Conservation (phyloP, 768 basidiomycete species). For the Lactarius evosmus region DNA sequence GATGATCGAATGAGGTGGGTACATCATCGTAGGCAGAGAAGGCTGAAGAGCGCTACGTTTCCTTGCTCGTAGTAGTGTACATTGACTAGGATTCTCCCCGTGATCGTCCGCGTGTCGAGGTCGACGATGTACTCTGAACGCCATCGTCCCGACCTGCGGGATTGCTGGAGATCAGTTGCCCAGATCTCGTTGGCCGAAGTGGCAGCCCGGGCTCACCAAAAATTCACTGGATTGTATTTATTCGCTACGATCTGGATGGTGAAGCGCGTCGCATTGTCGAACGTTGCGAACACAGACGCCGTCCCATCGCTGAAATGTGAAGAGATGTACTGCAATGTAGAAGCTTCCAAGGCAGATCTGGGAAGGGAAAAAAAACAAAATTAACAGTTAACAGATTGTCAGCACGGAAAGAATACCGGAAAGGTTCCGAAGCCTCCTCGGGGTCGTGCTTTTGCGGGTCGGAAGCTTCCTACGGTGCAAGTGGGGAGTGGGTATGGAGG, state of each 20-base stretch:
- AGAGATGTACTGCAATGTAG: conserved; percentile 62
- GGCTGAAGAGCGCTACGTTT: conserved; percentile 53
- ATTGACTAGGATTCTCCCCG: conserved; percentile 75
- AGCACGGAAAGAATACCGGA: conserved; percentile 52
- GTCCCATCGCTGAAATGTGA: conserved; percentile 86
- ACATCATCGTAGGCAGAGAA: neutral
- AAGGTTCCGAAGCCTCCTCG: conserved; percentile 63
- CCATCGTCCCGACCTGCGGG: conserved; percentile 88
- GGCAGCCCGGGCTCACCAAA: conserved; percentile 63
- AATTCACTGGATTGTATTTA: conserved; percentile 92
- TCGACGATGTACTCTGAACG: conserved; percentile 82
- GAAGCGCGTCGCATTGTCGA: conserved; percentile 46
- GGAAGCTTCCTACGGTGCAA: conserved; percentile 61
- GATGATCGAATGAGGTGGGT: neutral
- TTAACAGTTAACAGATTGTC: neutral
- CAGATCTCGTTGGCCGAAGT: neutral
- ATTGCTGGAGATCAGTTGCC: neutral
- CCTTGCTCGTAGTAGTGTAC: conserved; percentile 99
- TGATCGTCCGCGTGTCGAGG: conserved; percentile 55
- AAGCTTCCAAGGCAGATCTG: conserved; percentile 69
- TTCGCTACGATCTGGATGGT: conserved; percentile 88
- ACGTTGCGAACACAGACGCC: conserved; percentile 62
- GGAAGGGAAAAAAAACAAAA: conserved; percentile 7
- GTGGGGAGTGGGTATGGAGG: neutral
- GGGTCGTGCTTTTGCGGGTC: conserved; percentile 63